phyloP scores from a whole-genome alignment of 179 eudicot genomes.

The Spergularia azorica region DNA sequence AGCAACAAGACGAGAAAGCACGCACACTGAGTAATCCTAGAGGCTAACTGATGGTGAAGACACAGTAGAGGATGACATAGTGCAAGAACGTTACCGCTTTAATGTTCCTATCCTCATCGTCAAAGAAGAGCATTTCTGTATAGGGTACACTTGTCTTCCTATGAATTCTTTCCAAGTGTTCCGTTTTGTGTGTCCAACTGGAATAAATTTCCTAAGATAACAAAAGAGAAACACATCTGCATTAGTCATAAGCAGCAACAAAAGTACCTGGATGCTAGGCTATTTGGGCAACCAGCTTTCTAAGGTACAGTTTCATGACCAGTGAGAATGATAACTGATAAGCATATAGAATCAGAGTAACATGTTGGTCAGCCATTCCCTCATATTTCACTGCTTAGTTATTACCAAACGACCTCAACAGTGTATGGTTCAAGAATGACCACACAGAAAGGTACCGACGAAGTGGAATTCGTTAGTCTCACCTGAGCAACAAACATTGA shows the following conservation, averaged over 20 bases:
- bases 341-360: not conserved
- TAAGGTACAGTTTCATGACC: not conserved
- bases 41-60: not conserved
- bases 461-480: constrained; percentile 17
- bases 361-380: not conserved
- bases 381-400: constrained; percentile 4
- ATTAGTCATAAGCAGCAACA: not conserved
- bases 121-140: constrained; percentile 78
- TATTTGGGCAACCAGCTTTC: not conserved
- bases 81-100: constrained; percentile 39
- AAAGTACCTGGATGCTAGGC: not conserved
- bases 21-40: not conserved
- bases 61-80: constrained; percentile 7
- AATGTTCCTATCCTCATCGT: constrained; percentile 73
- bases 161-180: constrained; percentile 70
- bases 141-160: constrained; percentile 61
- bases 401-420: not conserved
- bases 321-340: not conserved
- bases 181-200: constrained; percentile 85
- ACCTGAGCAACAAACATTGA: constrained; percentile 94
- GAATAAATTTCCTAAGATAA: constrained; percentile 67
- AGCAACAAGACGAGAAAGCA: no score
- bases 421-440: not conserved
- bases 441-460: not conserved
- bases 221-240: not conserved